Evolutionary conservation across 2,329 filamentous ascomycete species (phyloP), one percentile per base, ranked within the genome.

Genomic region (Gremmenia infestans): DNA sequence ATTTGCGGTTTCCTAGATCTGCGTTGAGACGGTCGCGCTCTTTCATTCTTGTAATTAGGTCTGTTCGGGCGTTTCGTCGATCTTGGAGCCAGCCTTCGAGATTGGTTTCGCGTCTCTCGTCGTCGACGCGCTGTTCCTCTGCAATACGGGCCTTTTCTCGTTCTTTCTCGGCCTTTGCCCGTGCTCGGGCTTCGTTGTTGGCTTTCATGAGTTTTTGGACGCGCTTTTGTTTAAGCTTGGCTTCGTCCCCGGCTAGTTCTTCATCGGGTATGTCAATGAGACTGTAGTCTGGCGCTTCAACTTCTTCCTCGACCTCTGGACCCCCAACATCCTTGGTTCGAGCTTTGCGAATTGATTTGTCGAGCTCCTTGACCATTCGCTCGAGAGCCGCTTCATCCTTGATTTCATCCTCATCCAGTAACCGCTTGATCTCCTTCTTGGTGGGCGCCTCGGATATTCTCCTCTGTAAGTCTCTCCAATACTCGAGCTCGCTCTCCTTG

Each of bases 81-180:
- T 95, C 91, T 43, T 86, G 83, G 15, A 99, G 81, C 94, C 94
- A 99, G 48, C 78, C 79, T 54, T 96, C 90, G 12, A 95, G 83
- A 67, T 97, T 82, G 56, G 88, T 91, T 63, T 91, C 87, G 40
- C 94, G 85, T 52, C 87, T 85, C 67, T 97, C 90, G 56, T 86
- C 83, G 69, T 99, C 94, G 0, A 88, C 77, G 4, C 91, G 84
- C 65, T 94, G 87, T 64, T 93, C 88, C 69, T 97, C 91, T 46
- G 86, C 90, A 58, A 87, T 71, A 6, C 94, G 83, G 0, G 90
- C 90, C 72, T 91, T 94, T 67, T 97, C 94, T 2, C 87, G 87
- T 67, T 96, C 92, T 72, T 97, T 99, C 70, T 99, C 94, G 0
- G 88, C 89, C 74, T 97, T 97, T 37, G 94, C 92, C n/a, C 94